phyloP scores from a whole-genome alignment of 2,329 filamentous ascomycete species.

The Botrytis deweyae region DNA sequence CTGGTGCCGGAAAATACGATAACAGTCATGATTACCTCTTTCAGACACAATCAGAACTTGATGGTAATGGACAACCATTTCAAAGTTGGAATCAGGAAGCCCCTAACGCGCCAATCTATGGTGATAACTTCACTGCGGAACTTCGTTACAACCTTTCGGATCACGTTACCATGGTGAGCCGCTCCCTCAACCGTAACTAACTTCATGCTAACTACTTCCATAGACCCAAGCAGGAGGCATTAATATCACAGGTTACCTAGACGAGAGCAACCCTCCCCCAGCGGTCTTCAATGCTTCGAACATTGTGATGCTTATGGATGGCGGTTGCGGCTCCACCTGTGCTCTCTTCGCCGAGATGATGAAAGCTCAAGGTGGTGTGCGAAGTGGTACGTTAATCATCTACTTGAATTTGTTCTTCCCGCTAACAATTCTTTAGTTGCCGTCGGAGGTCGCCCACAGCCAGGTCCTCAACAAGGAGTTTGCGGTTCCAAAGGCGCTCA shows the following conservation, averaged over 20 bases:
- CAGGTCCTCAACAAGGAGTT: constrained; percentile 58
- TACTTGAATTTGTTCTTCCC: not conserved
- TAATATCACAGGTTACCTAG: constrained; percentile 39
- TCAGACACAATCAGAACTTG: constrained; percentile 6
- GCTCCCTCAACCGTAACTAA: not conserved
- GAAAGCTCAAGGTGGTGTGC: constrained; percentile 43
- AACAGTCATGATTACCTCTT: not conserved
- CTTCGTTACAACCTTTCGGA: constrained; percentile 34
- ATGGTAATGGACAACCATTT: constrained; percentile 26
- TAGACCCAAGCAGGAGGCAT: constrained; percentile 27
- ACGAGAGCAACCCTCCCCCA: constrained; percentile 29
- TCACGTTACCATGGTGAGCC: constrained; percentile 25
- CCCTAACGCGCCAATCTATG: constrained; percentile 1
- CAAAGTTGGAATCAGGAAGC: constrained; percentile 25
- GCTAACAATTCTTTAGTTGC: constrained; percentile 46
- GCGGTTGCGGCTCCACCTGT: constrained; percentile 60
- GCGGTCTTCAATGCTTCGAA: constrained; percentile 46
- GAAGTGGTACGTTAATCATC: constrained; percentile 7
- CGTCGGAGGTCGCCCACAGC: constrained; percentile 54
- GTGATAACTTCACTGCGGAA: constrained; percentile 20
- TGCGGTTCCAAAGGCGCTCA: constrained; percentile 61
- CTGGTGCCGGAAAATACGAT: constrained; percentile 12
- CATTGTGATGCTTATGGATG: constrained; percentile 42
- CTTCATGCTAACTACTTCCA: not conserved
- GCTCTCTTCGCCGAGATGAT: constrained; percentile 57